These are phyloP conservation scores for Myochromella boudieri DNA, from an alignment of 768 basidiomycete genomes.

Conservation along the genomic window DNA sequence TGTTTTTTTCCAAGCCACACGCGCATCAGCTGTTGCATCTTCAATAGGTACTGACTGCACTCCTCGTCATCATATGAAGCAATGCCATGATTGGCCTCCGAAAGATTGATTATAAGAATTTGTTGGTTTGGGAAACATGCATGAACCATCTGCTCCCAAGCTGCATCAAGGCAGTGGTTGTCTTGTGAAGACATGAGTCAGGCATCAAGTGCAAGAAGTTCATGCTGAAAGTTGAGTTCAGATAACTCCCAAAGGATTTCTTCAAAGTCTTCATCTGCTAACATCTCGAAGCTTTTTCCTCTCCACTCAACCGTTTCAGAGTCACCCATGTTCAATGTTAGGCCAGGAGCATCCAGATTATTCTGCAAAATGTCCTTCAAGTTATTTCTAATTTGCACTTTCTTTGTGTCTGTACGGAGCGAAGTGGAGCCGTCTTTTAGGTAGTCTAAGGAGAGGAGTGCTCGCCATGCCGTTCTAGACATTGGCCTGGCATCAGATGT, in stretches of 20 bases:
- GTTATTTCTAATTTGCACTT: neutral
- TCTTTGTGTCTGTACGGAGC: neutral
- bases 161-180: too few species aligned
- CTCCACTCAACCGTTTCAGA: neutral
- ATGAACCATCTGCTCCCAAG: too few species aligned
- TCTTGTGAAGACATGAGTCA: too few species aligned
- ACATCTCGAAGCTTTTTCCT: neutral
- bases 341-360: neutral
- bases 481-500: conserved; percentile 2
- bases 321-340: neutral
- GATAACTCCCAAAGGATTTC: too few species aligned
- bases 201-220: neutral
- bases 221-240: too few species aligned
- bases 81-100: neutral
- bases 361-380: conserved; percentile 7
- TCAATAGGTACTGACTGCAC: neutral
- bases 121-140: too few species aligned
- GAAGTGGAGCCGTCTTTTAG: neutral
- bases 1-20: neutral
- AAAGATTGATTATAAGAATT: neutral
- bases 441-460: neutral
- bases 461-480: conserved; percentile 5
- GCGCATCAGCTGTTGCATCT: too few species aligned
- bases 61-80: neutral
- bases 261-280: too few species aligned